Conservation (phyloP, 164 flowering plant genomes). For the Magnolia sinica region DNA sequence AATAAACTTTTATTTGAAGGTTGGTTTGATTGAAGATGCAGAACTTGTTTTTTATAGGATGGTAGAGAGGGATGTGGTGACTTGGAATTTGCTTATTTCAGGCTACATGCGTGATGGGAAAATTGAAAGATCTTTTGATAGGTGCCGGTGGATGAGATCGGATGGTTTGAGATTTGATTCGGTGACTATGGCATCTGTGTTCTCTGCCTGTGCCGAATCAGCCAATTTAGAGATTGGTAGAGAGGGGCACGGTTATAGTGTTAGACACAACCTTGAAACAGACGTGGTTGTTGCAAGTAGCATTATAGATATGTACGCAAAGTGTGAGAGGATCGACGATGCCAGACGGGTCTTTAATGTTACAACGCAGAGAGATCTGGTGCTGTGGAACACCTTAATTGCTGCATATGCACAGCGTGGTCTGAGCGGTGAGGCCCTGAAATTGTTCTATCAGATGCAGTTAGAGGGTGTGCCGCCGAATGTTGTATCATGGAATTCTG, state of each 20-base stretch:
- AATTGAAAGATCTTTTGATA: conserved; percentile 39
- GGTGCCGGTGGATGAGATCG: conserved; percentile 48
- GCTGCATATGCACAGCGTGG: conserved; percentile 61
- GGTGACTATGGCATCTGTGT: conserved; percentile 55
- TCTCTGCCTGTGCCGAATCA: conserved; percentile 43
- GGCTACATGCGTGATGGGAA: conserved; percentile 46
- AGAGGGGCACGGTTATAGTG: conserved; percentile 53
- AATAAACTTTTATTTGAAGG: conserved; percentile 61
- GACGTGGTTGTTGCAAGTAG: conserved; percentile 57
- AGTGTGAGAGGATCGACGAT: conserved; percentile 39
- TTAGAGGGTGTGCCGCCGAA: conserved; percentile 51
- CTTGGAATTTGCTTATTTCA: conserved; percentile 75
- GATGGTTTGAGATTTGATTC: conserved; percentile 54
- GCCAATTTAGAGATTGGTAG: conserved; percentile 45
- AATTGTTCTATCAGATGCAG: conserved; percentile 66
- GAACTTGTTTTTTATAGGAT: conserved; percentile 47
- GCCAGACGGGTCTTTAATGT: conserved; percentile 48
- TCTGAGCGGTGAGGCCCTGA: conserved; percentile 60
- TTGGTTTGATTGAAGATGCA: conserved; percentile 49
- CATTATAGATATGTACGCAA: conserved; percentile 59
- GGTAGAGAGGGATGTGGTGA: conserved; percentile 57
- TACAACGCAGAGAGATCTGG: conserved; percentile 44
- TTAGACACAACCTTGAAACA: conserved; percentile 50
- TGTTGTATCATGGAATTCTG: conserved; percentile 58
- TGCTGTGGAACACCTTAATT: conserved; percentile 56